Percentiles rank a stretch among this genome's conserved stretches.
phyloP scores from a whole-genome alignment of 345 rosid species.

The Melaleuca alternifolia region DNA sequence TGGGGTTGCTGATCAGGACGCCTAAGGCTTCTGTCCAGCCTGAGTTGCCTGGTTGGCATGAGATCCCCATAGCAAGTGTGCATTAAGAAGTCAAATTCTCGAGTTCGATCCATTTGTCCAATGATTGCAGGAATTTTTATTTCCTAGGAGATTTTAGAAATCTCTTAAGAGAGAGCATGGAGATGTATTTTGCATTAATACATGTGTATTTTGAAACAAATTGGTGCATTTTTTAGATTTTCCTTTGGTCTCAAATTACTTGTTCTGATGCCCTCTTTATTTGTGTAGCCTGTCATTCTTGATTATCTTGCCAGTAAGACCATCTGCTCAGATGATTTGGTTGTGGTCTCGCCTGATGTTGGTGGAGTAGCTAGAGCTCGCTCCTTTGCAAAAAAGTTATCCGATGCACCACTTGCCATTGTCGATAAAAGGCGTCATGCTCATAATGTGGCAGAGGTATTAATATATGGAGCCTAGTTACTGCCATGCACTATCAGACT shows the following conservation, averaged over 20 bases:
- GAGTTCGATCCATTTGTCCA: not conserved
- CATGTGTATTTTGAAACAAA: not conserved
- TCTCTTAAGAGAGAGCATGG: not conserved
- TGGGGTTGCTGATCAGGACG: not conserved
- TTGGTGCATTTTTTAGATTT: not conserved
- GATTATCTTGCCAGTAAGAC: slow-evolving; percentile 95
- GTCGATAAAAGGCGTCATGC: slow-evolving; percentile 97
- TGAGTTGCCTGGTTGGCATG: not conserved
- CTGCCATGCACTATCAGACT: not conserved
- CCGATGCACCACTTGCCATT: slow-evolving; percentile 96
- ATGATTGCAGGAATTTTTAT: not conserved
- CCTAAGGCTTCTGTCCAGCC: not conserved
- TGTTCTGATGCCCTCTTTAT: not conserved
- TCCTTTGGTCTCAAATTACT: not conserved
- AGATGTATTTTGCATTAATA: not conserved
- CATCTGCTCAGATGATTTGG: slow-evolving; percentile 77
- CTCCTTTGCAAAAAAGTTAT: slow-evolving; percentile 85
- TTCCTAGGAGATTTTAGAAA: not conserved
- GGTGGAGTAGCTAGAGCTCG: slow-evolving; percentile 99
- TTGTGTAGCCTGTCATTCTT: slow-evolving; percentile 78
- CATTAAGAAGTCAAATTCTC: not conserved
- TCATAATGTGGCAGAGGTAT: slow-evolving; percentile 96
- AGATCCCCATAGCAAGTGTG: not conserved
- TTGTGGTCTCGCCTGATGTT: slow-evolving; percentile 97
- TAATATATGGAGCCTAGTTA: not conserved